Percentiles rank a stretch among this genome's conserved stretches.
Evolutionary conservation across 2,329 filamentous ascomycete species (phyloP).

Genomic region (Phialophora expanda): DNA sequence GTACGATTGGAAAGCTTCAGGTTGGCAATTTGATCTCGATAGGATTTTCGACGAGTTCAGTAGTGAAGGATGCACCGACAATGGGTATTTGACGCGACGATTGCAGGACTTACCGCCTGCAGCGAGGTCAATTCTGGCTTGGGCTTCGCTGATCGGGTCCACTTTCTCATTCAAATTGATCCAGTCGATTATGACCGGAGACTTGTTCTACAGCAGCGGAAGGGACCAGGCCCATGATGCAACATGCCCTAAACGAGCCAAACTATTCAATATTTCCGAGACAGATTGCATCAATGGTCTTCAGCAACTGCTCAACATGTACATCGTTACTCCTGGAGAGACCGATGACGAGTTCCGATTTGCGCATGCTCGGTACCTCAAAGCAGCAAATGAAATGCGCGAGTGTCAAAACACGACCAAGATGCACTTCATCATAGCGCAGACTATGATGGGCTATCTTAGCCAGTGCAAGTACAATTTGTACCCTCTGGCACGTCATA

Average conservation of each 20-base stretch:
- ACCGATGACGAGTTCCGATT: slow-evolving; percentile 88
- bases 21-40: slow-evolving; percentile 86
- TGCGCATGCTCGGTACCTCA: slow-evolving; percentile 83
- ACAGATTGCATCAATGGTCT: slow-evolving; percentile 75
- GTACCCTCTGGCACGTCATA: slow-evolving; percentile 79
- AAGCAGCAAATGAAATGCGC: slow-evolving; percentile 71
- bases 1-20: slow-evolving; percentile 83
- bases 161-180: slow-evolving; percentile 84
- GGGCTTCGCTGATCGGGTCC: slow-evolving; percentile 82
- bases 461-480: slow-evolving; percentile 65
- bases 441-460: slow-evolving; percentile 76
- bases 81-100: slow-evolving; percentile 78
- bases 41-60: slow-evolving; percentile 84
- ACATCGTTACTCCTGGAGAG: slow-evolving; percentile 79
- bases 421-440: slow-evolving; percentile 91
- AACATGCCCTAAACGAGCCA: slow-evolving; percentile 48
- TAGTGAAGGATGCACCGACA: slow-evolving; percentile 79
- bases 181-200: slow-evolving; percentile 74
- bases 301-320: slow-evolving; percentile 79
- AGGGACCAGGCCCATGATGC: slow-evolving; percentile 46
- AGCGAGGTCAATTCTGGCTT: slow-evolving; percentile 79
- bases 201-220: slow-evolving; percentile 64
- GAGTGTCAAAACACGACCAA: slow-evolving; percentile 70
- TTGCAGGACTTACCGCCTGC: slow-evolving; percentile 75
- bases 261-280: slow-evolving; percentile 65